Conservation (phyloP, 1,139 yeast species). For the Saccharomyces hybrid region DNA sequence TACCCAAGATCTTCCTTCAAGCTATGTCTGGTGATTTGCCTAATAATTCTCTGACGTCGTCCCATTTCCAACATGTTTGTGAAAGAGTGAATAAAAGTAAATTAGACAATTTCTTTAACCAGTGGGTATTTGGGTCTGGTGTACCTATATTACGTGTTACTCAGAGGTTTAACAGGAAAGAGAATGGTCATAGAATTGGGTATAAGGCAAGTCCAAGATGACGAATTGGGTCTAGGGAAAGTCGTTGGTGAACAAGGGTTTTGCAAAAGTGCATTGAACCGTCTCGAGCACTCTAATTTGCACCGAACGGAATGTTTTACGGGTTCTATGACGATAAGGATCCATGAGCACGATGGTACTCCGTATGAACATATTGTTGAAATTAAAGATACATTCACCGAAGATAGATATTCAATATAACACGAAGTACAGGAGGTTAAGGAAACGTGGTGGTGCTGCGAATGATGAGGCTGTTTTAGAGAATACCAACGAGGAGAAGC, state of each 20-base stretch:
- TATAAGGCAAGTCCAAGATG: constrained; percentile 78
- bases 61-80: constrained; percentile 84
- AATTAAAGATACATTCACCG: constrained; percentile 76
- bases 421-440: constrained; percentile 71
- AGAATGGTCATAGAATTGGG: constrained; percentile 92
- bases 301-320: constrained; percentile 49
- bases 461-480: constrained; percentile 26
- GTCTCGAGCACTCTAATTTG: constrained; percentile 18
- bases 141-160: constrained; percentile 83
- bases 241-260: constrained; percentile 25
- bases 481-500: constrained; percentile 20
- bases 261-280: constrained; percentile 24
- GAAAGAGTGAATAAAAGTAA: constrained; percentile 89
- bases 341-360: constrained; percentile 98
- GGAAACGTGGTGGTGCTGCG: constrained; percentile 52
- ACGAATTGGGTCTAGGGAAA: constrained; percentile 45
- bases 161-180: constrained; percentile 87
- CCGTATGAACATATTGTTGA: constrained; percentile 97
- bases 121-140: constrained; percentile 90
- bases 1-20: constrained; percentile 85
- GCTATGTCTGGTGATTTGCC: constrained; percentile 91
- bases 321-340: constrained; percentile 95
- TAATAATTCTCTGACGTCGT: constrained; percentile 70
- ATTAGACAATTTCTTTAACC: constrained; percentile 75
- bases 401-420: constrained; percentile 91